Base-by-base conservation (phyloP, 192 early-diverging fungal genomes). In the Cladochytrium replicatum region DNA sequence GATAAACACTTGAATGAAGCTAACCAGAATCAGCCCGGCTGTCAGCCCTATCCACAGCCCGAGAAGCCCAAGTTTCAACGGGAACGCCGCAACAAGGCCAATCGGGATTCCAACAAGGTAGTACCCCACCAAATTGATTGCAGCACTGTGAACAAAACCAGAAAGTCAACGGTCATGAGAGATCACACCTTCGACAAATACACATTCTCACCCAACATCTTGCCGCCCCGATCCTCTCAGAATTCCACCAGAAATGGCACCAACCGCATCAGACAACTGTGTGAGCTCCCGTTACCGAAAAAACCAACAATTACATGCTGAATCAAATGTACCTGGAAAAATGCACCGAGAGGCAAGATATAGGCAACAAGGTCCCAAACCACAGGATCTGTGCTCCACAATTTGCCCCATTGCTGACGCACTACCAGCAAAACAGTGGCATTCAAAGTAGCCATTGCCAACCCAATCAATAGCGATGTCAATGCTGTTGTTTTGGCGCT, bases 141-240 rank as follows among this genome's bases (percentile, higher is more conserved):
- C 61, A 2, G 70, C 69, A 1, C 74, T n/a, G n/a, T n/a, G n/a
- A n/a, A n/a, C n/a, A n/a, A n/a, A n/a, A n/a, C n/a, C n/a, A n/a
- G n/a, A n/a, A n/a, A n/a, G n/a, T n/a, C n/a, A n/a, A n/a, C n/a
- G n/a, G n/a, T n/a, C n/a, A n/a, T n/a, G n/a, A n/a, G n/a, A n/a
- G n/a, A n/a, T n/a, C n/a, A n/a, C n/a, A n/a, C n/a, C n/a, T n/a
- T n/a, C n/a, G n/a, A n/a, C n/a, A n/a, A n/a, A n/a, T n/a, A n/a
- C n/a, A n/a, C n/a, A n/a, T n/a, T n/a, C n/a, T n/a, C n/a, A n/a
- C n/a, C n/a, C 86, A 48, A 82, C 48, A 8, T 85, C 71, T 46
- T 85, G 87, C 4, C 78, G 63, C 17, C 87, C 89, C n/a, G 78
- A 75, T 26, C 89, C 89, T 29, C 87, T 71, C 13, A 92, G 55